These are phyloP conservation scores for Mucor circinelloides DNA, from an alignment of 371 early-diverging fungal species.

Conservation along the genomic window DNA sequence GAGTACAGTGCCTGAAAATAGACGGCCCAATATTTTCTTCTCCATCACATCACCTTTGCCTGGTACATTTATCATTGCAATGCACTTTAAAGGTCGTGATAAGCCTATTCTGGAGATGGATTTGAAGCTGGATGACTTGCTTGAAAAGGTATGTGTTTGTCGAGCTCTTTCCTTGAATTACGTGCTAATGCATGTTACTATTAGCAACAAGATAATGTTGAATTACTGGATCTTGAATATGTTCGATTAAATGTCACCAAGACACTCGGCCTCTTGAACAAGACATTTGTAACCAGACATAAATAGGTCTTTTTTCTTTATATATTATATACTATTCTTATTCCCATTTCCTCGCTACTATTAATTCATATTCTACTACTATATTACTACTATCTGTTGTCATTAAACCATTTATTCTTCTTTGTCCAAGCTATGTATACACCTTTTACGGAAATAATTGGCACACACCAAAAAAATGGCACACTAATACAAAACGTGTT, in stretches of 20 bases:
- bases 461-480: too few relatives aligned
- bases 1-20: conserved; percentile 90
- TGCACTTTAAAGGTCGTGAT: conserved; percentile 90
- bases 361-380: background rate
- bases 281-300: conserved; percentile 53
- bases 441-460: too few relatives aligned
- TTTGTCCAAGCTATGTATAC: too few relatives aligned
- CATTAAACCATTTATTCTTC: too few relatives aligned
- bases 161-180: background rate
- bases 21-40: conserved; percentile 88
- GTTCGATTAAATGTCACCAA: conserved; percentile 77
- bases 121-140: conserved; percentile 90
- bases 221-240: conserved; percentile 89
- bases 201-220: conserved; percentile 92
- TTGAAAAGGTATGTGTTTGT: conserved; percentile 72
- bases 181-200: background rate
- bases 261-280: conserved; percentile 43
- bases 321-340: background rate
- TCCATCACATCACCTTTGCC: conserved; percentile 85
- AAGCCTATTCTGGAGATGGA: conserved; percentile 96
- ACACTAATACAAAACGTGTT: too few relatives aligned
- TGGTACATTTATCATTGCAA: conserved; percentile 87
- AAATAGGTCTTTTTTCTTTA: background rate
- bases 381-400: too few relatives aligned
- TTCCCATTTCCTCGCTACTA: background rate